phyloP scores from a whole-genome alignment of 2,329 filamentous ascomycete genomes.

The Aspergillus fijiensis region DNA sequence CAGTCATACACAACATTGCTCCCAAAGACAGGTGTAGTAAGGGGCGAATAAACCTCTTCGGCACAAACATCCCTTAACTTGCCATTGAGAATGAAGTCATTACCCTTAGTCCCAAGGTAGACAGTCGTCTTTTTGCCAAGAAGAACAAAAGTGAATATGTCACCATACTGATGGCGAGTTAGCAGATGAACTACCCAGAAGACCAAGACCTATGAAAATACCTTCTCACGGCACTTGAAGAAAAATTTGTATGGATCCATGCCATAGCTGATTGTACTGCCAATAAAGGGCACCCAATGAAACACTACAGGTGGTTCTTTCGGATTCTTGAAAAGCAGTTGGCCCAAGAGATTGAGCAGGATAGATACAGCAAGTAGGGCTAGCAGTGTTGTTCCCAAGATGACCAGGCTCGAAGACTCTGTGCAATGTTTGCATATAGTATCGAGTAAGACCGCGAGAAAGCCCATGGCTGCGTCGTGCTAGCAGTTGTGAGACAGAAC shows the following conservation, averaged over 20 bases:
- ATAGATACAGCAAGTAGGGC: constrained; percentile 59
- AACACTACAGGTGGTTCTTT: constrained; percentile 72
- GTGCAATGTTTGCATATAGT: constrained; percentile 48
- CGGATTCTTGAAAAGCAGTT: constrained; percentile 77
- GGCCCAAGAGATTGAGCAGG: constrained; percentile 73
- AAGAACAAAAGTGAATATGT: constrained; percentile 85
- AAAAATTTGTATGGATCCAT: constrained; percentile 74
- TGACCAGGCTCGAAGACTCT: constrained; percentile 46
- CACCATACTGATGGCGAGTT: constrained; percentile 63
- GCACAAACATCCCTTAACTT: constrained; percentile 87
- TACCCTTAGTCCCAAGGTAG: constrained; percentile 75
- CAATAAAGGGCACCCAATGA: constrained; percentile 69
- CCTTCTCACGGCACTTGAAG: constrained; percentile 69
- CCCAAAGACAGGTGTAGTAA: constrained; percentile 72
- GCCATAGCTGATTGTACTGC: constrained; percentile 89
- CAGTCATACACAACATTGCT: constrained; percentile 88
- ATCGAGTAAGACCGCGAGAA: constrained; percentile 50
- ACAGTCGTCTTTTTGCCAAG: constrained; percentile 89
- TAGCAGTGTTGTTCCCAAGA: constrained; percentile 46
- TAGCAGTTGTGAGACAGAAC: not conserved
- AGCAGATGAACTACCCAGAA: constrained; percentile 2
- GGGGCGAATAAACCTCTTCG: constrained; percentile 82
- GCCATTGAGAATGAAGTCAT: constrained; percentile 89
- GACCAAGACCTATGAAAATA: constrained; percentile 37
- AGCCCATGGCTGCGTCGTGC: constrained; percentile 46